These are phyloP conservation scores for Colletotrichum tamarilloi DNA, from an alignment of 2,329 filamentous ascomycete genomes.

Conservation along the genomic window DNA sequence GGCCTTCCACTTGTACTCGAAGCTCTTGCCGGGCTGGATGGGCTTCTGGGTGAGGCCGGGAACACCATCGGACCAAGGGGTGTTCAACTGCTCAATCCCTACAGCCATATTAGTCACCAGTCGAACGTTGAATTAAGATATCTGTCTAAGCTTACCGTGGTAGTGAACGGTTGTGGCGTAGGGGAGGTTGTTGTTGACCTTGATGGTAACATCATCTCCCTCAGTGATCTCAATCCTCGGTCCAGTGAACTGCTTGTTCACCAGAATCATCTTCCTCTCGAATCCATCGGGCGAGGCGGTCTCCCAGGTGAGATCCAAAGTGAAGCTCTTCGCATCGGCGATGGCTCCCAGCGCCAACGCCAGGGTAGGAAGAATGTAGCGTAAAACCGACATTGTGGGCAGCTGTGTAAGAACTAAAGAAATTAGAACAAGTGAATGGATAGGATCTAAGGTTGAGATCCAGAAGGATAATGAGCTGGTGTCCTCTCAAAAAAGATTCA, in stretches of 20 bases:
- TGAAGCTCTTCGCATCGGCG: conserved; percentile 34
- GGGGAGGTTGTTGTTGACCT: conserved; percentile 58
- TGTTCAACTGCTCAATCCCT: conserved; percentile 48
- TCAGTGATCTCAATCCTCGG: conserved; percentile 66
- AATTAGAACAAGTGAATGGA: conserved; percentile 31
- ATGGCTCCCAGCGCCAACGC: conserved; percentile 31
- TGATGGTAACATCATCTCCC: conserved; percentile 59
- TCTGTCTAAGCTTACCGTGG: conserved; percentile 50
- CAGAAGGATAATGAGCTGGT: conserved; percentile 25
- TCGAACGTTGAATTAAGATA: too few relatives aligned
- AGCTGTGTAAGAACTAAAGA: conserved; percentile 23
- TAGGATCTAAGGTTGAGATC: conserved; percentile 33
- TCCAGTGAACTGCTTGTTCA: conserved; percentile 72
- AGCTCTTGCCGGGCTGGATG: conserved; percentile 60
- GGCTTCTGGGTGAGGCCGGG: conserved; percentile 65
- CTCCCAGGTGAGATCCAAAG: conserved; percentile 50
- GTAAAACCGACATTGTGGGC: conserved; percentile 31
- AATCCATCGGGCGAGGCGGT: conserved; percentile 56
- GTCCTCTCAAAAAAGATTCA: not conserved
- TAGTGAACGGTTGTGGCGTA: conserved; percentile 61
- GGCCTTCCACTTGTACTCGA: conserved; percentile 66
- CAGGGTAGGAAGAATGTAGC: conserved; percentile 34
- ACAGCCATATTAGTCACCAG: conserved; percentile 5
- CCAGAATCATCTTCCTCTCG: conserved; percentile 56
- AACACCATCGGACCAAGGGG: conserved; percentile 71